These are phyloP conservation scores for Xanthoconium separans DNA, from an alignment of 1,284 basidiomycete species.

Conservation along the genomic window DNA sequence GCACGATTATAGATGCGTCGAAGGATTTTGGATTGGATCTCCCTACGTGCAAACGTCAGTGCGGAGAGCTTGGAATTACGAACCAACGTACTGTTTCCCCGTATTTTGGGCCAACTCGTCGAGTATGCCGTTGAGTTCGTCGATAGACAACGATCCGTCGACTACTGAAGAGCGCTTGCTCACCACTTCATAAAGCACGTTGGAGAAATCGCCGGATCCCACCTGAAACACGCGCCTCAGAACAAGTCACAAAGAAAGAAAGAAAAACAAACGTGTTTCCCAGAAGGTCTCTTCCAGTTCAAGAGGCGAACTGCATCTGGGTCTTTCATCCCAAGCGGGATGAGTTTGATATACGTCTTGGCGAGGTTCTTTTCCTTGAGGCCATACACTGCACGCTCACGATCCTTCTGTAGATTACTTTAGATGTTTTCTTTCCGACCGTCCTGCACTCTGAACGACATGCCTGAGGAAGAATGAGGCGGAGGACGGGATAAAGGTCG, in stretches of 20 bases:
- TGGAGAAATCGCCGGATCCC: constrained; percentile 82
- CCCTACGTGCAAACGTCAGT: constrained; percentile 43
- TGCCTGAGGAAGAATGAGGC: constrained; percentile 75
- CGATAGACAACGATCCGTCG: constrained; percentile 71
- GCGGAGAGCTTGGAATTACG: neutral
- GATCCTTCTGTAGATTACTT: constrained; percentile 68
- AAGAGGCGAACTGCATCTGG: constrained; percentile 77
- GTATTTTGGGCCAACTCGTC: constrained; percentile 71
- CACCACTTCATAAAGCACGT: constrained; percentile 82
- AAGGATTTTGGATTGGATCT: constrained; percentile 71
- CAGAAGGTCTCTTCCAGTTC: constrained; percentile 89
- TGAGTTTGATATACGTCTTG: constrained; percentile 85
- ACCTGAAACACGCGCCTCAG: constrained; percentile 39
- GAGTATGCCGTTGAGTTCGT: constrained; percentile 77
- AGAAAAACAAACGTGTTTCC: constrained; percentile 51
- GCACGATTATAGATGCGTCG: constrained; percentile 74
- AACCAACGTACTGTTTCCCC: constrained; percentile 59
- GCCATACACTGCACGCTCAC: constrained; percentile 86
- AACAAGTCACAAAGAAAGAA: neutral
- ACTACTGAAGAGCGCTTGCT: constrained; percentile 81
- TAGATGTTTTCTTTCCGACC: neutral
- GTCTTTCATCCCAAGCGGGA: constrained; percentile 76
- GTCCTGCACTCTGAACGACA: constrained; percentile 10
- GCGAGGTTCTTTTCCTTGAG: constrained; percentile 91
- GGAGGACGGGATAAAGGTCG: constrained; percentile 74